A percentile compares a stretch with the other conserved stretches of the same genome.
These are phyloP conservation scores for Nasturtium officinale DNA, from an alignment of 345 rosid genomes.

Conservation along the genomic window DNA sequence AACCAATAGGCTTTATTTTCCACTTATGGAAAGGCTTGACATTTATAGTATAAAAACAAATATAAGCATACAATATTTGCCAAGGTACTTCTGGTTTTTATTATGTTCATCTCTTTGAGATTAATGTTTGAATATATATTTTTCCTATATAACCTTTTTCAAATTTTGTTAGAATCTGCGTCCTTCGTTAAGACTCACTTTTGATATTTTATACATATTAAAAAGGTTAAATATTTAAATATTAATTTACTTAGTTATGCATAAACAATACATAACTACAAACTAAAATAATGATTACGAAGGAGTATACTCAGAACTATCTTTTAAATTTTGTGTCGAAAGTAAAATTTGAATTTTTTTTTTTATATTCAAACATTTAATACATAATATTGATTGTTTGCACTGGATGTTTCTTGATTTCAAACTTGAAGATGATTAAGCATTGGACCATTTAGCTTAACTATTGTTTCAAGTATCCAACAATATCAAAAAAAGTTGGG, in stretches of 20 bases:
- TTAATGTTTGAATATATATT: not conserved
- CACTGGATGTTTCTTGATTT: not conserved
- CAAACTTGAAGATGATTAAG: not conserved
- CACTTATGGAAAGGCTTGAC: constrained; percentile 18
- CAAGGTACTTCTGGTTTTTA: constrained; percentile 11
- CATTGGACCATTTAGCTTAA: not conserved
- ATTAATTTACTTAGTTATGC: not conserved
- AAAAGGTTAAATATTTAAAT: not conserved
- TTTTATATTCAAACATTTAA: not conserved
- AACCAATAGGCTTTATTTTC: constrained; percentile 24
- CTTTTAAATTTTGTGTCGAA: not conserved
- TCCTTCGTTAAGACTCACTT: not conserved
- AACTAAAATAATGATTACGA: not conserved
- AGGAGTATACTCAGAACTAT: not conserved
- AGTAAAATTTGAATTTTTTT: not conserved
- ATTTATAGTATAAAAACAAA: constrained; percentile 28
- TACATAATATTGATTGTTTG: not conserved
- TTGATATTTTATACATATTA: not conserved
- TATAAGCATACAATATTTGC: constrained; percentile 23
- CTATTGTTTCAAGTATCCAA: not conserved
- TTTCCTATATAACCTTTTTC: not conserved
- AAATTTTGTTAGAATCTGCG: not conserved
- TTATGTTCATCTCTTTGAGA: not conserved
- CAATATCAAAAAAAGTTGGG: not conserved
- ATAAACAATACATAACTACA: not conserved